Evolutionary conservation across 179 eudicot genomes (phyloP), one percentile per base, ranked within the genome.

Genomic region (Vitellaria paradoxa): DNA sequence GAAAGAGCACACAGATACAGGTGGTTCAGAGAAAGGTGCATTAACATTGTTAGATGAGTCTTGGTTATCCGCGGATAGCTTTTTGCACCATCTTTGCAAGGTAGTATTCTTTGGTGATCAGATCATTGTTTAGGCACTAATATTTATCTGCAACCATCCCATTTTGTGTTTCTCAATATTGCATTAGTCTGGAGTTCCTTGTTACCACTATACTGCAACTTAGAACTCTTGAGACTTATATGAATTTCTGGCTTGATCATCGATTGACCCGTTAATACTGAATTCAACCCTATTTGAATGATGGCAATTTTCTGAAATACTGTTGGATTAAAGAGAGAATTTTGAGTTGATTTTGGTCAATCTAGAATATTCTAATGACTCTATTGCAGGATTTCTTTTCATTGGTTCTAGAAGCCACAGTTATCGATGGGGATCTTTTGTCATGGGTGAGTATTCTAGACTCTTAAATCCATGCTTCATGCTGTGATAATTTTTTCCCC

Each of bases 361-460:
- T 61, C 21, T 75, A 24, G 49, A 10, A 65, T 30, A 40, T 47
- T 47, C 47, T 76, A 37, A 52, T 65, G 26, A 65, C 64, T 26
- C 12, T 37, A 52, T 68, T 86, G 85, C 90, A 95, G 99, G 97
- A 95, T 83, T 95, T 95, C 91, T 91, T 95, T 84, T 85, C 87
- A 30, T 81, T 93, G 88, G 89, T 95, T 79, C 84, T 84, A 37
- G 97, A 95, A 82, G 92, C 95, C 50, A 82, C 91, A 64, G 89
- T 91, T 72, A 86, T 95, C 50, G 95, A 95, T 80, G 99, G 99
- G n/a, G 96, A 95, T 83, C 99, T 95, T 82, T 84, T 95, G 77
- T 79, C 92, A 79, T 90, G 97, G 99, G 99, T 95, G 71, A 67
- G 93, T 89, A 42, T 82, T 70, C 73, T 81, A 65, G 68, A 60